phyloP scores from a whole-genome alignment of 2,329 filamentous ascomycete genomes.

The Orbilia blumenaviensis region DNA sequence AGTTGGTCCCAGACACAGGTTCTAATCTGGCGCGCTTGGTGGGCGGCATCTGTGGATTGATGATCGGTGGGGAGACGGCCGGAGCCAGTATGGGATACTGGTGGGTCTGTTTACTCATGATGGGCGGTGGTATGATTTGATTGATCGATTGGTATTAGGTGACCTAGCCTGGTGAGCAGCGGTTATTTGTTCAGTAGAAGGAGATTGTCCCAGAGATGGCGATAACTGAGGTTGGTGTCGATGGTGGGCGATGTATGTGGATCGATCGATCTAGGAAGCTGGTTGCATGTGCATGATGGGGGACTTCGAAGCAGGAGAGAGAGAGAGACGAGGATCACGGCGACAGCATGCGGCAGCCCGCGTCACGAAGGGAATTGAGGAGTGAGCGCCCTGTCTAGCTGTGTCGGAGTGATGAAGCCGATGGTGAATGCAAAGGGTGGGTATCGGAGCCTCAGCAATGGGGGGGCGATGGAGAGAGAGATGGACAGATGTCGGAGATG shows the following conservation, averaged over 20 bases:
- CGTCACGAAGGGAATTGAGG: too few relatives aligned
- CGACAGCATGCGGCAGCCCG: constrained; percentile 4
- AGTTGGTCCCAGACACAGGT: constrained; percentile 23
- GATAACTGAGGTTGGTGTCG: background rate
- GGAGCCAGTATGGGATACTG: constrained; percentile 28
- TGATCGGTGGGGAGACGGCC: constrained; percentile 36
- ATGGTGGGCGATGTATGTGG: constrained; percentile 6
- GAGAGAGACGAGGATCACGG: background rate
- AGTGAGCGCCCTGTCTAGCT: too few relatives aligned
- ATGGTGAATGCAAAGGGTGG: background rate
- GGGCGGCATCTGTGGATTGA: constrained; percentile 32
- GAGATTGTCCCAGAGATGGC: background rate
- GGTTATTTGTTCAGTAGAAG: background rate
- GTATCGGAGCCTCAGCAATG: too few relatives aligned
- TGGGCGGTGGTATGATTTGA: background rate
- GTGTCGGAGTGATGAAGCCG: too few relatives aligned
- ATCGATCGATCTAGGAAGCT: constrained; percentile 9
- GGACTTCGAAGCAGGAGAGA: too few relatives aligned
- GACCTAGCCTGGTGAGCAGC: too few relatives aligned
- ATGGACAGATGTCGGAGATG: background rate
- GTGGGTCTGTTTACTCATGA: constrained; percentile 10
- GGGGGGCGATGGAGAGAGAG: background rate
- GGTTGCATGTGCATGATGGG: too few relatives aligned
- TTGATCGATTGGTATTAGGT: too few relatives aligned
- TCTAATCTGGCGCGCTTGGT: constrained; percentile 45